These are phyloP conservation scores for Calamus simplicifolius DNA, from an alignment of 176 grass and related monocot species.

Conservation along the genomic window DNA sequence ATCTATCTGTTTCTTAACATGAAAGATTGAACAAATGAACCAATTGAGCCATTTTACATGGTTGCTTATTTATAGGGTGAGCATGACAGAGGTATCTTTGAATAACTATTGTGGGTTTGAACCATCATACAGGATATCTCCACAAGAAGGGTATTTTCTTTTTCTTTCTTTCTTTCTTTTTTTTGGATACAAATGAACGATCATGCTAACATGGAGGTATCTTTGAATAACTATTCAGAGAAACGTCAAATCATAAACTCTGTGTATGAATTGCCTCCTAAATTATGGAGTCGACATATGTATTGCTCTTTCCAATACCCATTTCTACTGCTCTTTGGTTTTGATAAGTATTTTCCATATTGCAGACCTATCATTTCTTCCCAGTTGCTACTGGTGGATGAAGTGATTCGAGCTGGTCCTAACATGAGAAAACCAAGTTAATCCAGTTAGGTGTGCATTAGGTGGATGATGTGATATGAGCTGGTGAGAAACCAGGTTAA, in stretches of 20 bases:
- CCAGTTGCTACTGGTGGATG: slow-evolving; percentile 83
- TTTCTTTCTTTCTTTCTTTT: too few species aligned
- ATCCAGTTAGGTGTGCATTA: neutral
- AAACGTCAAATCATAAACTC: slow-evolving; percentile 92
- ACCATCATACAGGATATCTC: slow-evolving; percentile 65
- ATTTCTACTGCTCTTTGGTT: neutral
- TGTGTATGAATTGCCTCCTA: slow-evolving; percentile 31
- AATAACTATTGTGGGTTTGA: slow-evolving; percentile 69
- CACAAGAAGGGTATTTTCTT: too few species aligned
- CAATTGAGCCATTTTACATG: neutral
- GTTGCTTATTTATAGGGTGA: slow-evolving; percentile 44
- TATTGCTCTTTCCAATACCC: too few species aligned
- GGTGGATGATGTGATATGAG: too few species aligned
- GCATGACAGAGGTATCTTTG: slow-evolving; percentile 81
- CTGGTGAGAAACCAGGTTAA: too few species aligned
- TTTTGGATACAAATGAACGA: too few species aligned
- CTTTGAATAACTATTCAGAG: slow-evolving; percentile 82
- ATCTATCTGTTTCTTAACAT: neutral
- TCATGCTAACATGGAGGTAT: slow-evolving; percentile 91
- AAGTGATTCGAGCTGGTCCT: slow-evolving; percentile 81
- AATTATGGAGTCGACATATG: too few species aligned
- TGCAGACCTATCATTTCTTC: slow-evolving; percentile 89
- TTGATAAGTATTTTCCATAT: neutral
- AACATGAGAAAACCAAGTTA: slow-evolving; percentile 96
- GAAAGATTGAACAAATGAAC: neutral